Conservation (phyloP, 2,329 filamentous ascomycete genomes). For the Aspergillus melleus region DNA sequence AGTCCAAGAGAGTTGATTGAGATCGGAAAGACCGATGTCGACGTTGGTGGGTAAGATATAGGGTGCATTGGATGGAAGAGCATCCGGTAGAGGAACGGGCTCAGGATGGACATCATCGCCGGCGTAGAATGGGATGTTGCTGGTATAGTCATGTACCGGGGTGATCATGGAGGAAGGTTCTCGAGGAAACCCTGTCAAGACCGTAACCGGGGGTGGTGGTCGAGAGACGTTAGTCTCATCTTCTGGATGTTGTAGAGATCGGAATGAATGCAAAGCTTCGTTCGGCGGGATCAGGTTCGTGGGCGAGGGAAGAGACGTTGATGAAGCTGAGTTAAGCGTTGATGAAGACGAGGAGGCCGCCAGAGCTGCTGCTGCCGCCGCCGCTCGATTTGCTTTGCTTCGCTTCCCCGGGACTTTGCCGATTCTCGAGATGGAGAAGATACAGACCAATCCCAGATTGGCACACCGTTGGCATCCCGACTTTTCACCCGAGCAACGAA, state of each 20-base stretch:
- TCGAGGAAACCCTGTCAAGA: neutral
- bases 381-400: conserved; percentile 17
- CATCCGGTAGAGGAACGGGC: neutral
- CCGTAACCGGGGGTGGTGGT: neutral
- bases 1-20: conserved; percentile 10
- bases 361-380: conserved; percentile 3
- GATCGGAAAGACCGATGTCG: neutral
- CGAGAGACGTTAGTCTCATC: neutral
- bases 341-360: conserved; percentile 5
- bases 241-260: conserved; percentile 1
- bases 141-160: neutral
- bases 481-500: conserved; percentile 20
- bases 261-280: conserved; percentile 28
- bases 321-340: conserved; percentile 27
- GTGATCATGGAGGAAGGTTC: neutral
- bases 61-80: neutral
- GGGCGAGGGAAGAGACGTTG: conserved; percentile 25
- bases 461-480: conserved; percentile 17
- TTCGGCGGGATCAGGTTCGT: neutral
- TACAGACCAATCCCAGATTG: conserved; percentile 13
- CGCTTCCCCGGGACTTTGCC: conserved; percentile 19
- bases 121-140: conserved; percentile 1
- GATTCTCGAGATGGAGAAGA: conserved; percentile 19
- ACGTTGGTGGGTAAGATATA: neutral
- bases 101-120: neutral